phyloP scores from a whole-genome alignment of 179 eudicot species.

The Beta lomatogona region DNA sequence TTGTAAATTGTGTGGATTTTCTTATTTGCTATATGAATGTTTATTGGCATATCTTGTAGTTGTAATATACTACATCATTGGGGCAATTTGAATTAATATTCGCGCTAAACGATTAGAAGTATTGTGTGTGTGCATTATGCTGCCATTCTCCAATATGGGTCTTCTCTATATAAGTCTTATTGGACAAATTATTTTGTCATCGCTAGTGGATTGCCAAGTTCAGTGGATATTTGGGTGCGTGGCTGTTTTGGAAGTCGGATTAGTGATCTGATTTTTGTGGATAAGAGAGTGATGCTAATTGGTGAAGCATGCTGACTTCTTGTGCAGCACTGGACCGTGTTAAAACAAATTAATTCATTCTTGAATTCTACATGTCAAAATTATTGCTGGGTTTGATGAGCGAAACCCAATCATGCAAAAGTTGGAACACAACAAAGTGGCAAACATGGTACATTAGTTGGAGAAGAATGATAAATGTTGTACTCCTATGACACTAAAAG shows the following conservation, averaged over 20 bases:
- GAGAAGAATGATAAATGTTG: neutral
- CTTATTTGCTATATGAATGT: neutral
- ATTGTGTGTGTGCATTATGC: neutral
- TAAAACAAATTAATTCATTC: neutral
- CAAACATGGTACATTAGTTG: neutral
- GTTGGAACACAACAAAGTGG: neutral
- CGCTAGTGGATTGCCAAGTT: neutral
- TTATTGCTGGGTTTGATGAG: neutral
- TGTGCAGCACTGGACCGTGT: neutral
- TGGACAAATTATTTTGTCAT: neutral
- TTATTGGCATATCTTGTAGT: conserved; percentile 2
- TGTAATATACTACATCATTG: neutral
- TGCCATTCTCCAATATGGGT: neutral
- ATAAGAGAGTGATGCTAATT: neutral
- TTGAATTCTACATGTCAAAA: no score
- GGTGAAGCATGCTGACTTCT: neutral
- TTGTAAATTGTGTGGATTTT: neutral
- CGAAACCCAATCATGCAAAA: neutral
- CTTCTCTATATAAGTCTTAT: neutral
- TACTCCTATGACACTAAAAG: neutral
- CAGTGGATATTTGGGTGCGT: neutral
- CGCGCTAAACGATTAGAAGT: neutral
- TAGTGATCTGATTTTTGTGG: neutral
- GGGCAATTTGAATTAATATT: neutral
- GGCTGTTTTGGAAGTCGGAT: neutral